A percentile compares a stretch with the other conserved stretches of the same genome.
Conservation (phyloP, 2,329 filamentous ascomycete genomes). For the Knufia fluminis region DNA sequence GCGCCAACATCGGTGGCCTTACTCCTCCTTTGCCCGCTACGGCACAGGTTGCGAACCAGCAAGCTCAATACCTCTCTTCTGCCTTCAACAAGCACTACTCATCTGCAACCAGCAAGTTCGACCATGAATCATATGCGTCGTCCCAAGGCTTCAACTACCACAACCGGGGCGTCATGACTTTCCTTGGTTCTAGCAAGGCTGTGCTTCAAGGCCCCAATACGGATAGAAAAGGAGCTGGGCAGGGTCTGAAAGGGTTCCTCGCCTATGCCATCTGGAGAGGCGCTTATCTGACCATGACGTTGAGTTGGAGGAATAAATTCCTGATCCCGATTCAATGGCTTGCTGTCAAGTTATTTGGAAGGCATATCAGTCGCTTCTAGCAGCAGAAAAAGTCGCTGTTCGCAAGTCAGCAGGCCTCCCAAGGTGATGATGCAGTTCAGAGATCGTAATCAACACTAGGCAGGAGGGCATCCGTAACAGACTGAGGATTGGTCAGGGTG, state of each 20-base stretch:
- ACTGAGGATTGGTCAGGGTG: no score
- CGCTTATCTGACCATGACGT: conserved; percentile 38
- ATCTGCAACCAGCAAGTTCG: conserved; percentile 13
- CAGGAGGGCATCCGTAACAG: no score
- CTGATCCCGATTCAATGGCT: conserved; percentile 35
- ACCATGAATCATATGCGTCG: conserved; percentile 11
- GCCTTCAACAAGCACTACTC: conserved; percentile 43
- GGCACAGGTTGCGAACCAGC: conserved; percentile 33
- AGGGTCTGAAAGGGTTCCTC: conserved; percentile 31
- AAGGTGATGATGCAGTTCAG: conserved; percentile 12
- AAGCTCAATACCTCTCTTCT: conserved; percentile 49
- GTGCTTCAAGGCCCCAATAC: conserved; percentile 42
- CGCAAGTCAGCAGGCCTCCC: no score
- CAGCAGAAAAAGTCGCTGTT: no score
- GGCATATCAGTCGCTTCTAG: conserved; percentile 12
- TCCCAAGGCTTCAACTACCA: conserved; percentile 43
- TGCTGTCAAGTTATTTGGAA: conserved; percentile 35
- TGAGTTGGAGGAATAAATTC: conserved; percentile 39
- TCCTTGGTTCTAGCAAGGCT: conserved; percentile 49
- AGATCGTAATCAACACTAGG: no score
- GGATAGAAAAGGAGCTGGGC: conserved; percentile 24
- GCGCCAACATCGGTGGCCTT: conserved; percentile 31
- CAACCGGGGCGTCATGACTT: conserved; percentile 51
- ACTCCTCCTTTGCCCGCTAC: conserved; percentile 15
- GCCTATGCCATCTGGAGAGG: conserved; percentile 38